phyloP scores from a whole-genome alignment of 306 rosid species.

The Arachis hypogaea region DNA sequence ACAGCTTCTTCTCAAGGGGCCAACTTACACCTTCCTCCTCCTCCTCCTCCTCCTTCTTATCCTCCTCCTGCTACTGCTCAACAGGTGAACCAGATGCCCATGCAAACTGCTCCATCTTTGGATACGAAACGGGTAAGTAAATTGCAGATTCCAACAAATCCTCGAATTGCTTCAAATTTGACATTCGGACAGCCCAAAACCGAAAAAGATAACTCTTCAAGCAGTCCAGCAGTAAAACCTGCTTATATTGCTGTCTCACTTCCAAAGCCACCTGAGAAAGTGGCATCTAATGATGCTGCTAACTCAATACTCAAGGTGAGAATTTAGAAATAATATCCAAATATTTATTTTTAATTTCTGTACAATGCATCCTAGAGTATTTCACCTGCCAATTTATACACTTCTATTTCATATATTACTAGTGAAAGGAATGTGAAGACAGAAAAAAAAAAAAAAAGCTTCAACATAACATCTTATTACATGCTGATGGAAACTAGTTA shows the following conservation, averaged over 20 bases:
- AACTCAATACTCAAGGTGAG: slow-evolving; percentile 81
- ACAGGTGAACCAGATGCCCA: slow-evolving; percentile 53
- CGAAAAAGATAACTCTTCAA: slow-evolving; percentile 67
- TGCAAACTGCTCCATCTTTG: slow-evolving; percentile 62
- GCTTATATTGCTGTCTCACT: slow-evolving; percentile 84
- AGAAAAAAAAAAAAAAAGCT: not conserved
- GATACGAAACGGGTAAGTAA: slow-evolving; percentile 72
- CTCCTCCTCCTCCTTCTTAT: slow-evolving; percentile 47
- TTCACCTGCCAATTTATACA: slow-evolving; percentile 8
- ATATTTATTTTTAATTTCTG: slow-evolving; percentile 18
- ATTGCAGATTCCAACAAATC: slow-evolving; percentile 96
- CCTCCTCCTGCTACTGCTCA: slow-evolving; percentile 58
- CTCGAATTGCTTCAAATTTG: slow-evolving; percentile 87
- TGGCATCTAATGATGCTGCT: slow-evolving; percentile 63
- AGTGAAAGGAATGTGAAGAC: slow-evolving; percentile 6
- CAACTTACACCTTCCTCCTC: slow-evolving; percentile 51
- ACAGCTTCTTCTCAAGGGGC: slow-evolving; percentile 59
- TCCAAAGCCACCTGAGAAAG: slow-evolving; percentile 65
- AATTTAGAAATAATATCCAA: slow-evolving; percentile 27
- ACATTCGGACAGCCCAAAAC: slow-evolving; percentile 62
- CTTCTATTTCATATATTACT: slow-evolving; percentile 18
- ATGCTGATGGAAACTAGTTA: slow-evolving; percentile 5
- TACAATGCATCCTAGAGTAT: not conserved
- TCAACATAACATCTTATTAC: slow-evolving; percentile 10
- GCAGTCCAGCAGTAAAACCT: slow-evolving; percentile 62